Evolutionary conservation across 495 filamentous ascomycete species (phyloP).

Genomic region (Penicillium canescens): DNA sequence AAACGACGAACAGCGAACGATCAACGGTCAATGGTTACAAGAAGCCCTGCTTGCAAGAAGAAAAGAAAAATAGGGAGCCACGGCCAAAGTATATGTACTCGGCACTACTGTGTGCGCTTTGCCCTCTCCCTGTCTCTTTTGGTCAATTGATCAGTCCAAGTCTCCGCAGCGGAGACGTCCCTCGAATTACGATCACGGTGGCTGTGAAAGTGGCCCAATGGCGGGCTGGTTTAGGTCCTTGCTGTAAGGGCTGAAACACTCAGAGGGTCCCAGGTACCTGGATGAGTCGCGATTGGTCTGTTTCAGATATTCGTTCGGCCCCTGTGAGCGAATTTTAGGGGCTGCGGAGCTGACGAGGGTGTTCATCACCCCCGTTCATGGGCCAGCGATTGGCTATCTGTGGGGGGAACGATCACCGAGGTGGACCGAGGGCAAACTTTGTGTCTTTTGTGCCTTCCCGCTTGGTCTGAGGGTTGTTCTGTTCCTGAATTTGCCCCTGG

Average conservation of each 20-base stretch:
- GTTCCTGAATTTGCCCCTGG: constrained; percentile 9
- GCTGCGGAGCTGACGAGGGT: neutral
- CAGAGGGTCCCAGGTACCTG: neutral
- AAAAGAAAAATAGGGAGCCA: neutral
- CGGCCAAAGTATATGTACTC: constrained; percentile 16
- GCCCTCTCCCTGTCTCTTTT: neutral
- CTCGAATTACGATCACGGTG: constrained; percentile 2
- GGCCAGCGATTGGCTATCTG: constrained; percentile 2
- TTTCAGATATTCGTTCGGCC: constrained; percentile 3
- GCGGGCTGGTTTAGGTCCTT: constrained; percentile 3
- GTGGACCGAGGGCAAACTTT: constrained; percentile 5
- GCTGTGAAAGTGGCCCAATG: constrained; percentile 12
- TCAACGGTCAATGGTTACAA: constrained; percentile 5
- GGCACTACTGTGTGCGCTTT: constrained; percentile 4
- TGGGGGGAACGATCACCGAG: constrained; percentile 3
- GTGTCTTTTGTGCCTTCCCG: neutral
- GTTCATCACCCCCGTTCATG: constrained; percentile 2
- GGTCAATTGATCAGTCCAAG: constrained; percentile 7
- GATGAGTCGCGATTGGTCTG: constrained; percentile 3
- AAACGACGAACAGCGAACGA: constrained; percentile 3
- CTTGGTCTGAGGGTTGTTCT: neutral
- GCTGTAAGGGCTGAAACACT: constrained; percentile 8
- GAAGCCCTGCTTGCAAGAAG: constrained; percentile 30
- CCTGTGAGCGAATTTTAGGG: constrained; percentile 1
- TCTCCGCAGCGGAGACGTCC: neutral